These are phyloP conservation scores for Mucor saturninus DNA, from an alignment of 371 early-diverging fungal genomes.

Conservation along the genomic window DNA sequence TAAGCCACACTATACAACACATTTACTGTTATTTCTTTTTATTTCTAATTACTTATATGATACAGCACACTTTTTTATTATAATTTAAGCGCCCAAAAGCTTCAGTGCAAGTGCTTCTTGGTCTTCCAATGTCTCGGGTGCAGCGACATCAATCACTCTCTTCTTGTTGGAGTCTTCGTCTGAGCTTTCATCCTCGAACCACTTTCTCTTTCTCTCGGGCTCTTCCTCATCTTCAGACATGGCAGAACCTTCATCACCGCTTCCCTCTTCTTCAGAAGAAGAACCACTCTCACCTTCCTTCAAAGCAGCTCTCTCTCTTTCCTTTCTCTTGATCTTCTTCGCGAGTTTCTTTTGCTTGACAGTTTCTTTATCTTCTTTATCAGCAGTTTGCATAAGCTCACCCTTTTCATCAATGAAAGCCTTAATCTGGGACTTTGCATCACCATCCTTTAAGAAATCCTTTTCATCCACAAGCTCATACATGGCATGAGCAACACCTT, in stretches of 20 bases:
- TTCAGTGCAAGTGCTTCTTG: constrained; percentile 26
- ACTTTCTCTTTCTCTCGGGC: constrained; percentile 40
- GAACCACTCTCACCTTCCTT: constrained; percentile 31
- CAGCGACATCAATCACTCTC: constrained; percentile 64
- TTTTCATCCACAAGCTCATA: constrained; percentile 82
- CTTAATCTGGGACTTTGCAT: constrained; percentile 64
- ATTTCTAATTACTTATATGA: no score
- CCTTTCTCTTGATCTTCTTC: constrained; percentile 72
- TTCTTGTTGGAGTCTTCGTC: constrained; percentile 55
- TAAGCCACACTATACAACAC: constrained; percentile 6
- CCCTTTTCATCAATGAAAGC: constrained; percentile 71
- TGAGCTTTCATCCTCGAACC: constrained; percentile 40
- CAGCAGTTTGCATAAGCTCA: constrained; percentile 69
- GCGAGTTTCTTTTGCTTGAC: constrained; percentile 75
- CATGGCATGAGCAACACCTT: constrained; percentile 80
- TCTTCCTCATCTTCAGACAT: constrained; percentile 34
- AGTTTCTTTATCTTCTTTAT: constrained; percentile 72
- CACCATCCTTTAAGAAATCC: constrained; percentile 78
- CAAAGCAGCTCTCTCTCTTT: constrained; percentile 55
- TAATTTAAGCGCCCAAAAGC: constrained; percentile 22
- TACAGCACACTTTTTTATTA: neutral
- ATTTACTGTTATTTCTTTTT: constrained; percentile 1
- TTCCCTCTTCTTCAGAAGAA: constrained; percentile 17
- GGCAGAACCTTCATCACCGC: constrained; percentile 28
- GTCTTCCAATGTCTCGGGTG: constrained; percentile 68